A percentile compares a stretch with the other conserved stretches of the same genome.
phyloP scores from a whole-genome alignment of 2,329 filamentous ascomycete species.

The Stromatinia cepivora region DNA sequence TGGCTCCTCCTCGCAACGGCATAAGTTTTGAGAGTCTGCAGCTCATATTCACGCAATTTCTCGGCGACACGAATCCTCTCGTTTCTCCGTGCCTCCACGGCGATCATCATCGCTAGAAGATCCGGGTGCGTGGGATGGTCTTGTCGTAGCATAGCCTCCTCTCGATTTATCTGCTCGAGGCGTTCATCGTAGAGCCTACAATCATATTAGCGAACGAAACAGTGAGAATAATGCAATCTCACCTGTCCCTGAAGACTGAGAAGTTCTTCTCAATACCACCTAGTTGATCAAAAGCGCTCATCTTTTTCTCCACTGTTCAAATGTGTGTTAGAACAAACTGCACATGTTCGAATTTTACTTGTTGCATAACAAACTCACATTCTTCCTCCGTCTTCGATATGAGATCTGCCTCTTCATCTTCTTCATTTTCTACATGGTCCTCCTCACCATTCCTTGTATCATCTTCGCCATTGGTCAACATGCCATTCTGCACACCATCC shows the following conservation, averaged over 20 bases:
- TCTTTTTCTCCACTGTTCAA: slow-evolving; percentile 70
- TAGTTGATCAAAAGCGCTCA: slow-evolving; percentile 76
- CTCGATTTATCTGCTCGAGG: slow-evolving; percentile 74
- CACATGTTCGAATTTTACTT: neutral
- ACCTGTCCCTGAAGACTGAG: slow-evolving; percentile 78
- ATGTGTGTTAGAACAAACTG: slow-evolving; percentile 25
- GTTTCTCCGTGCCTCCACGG: slow-evolving; percentile 77
- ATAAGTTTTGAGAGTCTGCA: slow-evolving; percentile 70
- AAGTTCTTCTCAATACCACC: slow-evolving; percentile 85
- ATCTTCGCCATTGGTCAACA: slow-evolving; percentile 35
- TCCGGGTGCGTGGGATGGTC: slow-evolving; percentile 79
- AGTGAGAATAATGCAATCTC: slow-evolving; percentile 37
- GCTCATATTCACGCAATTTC: slow-evolving; percentile 70
- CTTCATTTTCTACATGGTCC: slow-evolving; percentile 54
- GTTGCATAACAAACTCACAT: slow-evolving; percentile 46
- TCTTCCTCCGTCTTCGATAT: slow-evolving; percentile 65
- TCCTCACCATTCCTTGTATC: slow-evolving; percentile 49
- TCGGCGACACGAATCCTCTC: slow-evolving; percentile 76
- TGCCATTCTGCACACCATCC: slow-evolving; percentile 29
- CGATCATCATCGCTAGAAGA: slow-evolving; percentile 85
- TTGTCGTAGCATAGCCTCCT: slow-evolving; percentile 61
- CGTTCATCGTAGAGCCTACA: slow-evolving; percentile 83
- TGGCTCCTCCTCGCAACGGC: slow-evolving; percentile 82
- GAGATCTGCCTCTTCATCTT: slow-evolving; percentile 56
- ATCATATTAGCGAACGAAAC: slow-evolving; percentile 30